Conservation (phyloP, 2,329 filamentous ascomycete genomes). For the Ilyonectria robusta region DNA sequence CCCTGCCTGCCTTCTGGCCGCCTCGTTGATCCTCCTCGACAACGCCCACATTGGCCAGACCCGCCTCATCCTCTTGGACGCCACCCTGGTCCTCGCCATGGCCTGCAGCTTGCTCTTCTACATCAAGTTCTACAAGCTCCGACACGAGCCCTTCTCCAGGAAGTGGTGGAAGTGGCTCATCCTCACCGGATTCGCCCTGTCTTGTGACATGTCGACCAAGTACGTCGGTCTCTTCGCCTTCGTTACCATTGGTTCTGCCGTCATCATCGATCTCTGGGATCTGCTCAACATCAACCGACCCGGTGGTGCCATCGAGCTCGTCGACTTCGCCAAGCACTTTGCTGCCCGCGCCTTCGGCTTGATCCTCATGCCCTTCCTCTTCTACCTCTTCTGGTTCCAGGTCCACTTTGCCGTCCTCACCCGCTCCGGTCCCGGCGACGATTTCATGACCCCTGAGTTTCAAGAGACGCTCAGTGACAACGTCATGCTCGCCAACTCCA, state of each 20-base stretch:
- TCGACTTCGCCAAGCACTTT: constrained; percentile 91
- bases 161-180: constrained; percentile 99
- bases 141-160: constrained; percentile 88
- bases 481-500: constrained; percentile 87
- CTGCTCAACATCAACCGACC: constrained; percentile 90
- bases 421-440: constrained; percentile 92
- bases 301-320: constrained; percentile 83
- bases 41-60: constrained; percentile 99
- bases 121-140: constrained; percentile 96
- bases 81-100: constrained; percentile 95
- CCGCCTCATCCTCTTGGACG: constrained; percentile 92
- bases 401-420: constrained; percentile 94
- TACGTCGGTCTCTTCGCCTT: constrained; percentile 98
- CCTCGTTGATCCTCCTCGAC: constrained; percentile 91
- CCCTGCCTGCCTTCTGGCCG: constrained; percentile 89
- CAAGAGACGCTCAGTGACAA: constrained; percentile 98
- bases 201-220: constrained; percentile 98
- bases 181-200: constrained; percentile 92
- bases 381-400: constrained; percentile 99
- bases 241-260: constrained; percentile 94
- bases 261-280: constrained; percentile 95
- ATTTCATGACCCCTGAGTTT: constrained; percentile 99
- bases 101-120: constrained; percentile 94
- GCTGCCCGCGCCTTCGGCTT: constrained; percentile 87
- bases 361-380: constrained; percentile 92